Percentiles rank a stretch among this genome's conserved stretches.
phyloP scores from a whole-genome alignment of 192 early-diverging fungal genomes.

The Thamnidium elegans region DNA sequence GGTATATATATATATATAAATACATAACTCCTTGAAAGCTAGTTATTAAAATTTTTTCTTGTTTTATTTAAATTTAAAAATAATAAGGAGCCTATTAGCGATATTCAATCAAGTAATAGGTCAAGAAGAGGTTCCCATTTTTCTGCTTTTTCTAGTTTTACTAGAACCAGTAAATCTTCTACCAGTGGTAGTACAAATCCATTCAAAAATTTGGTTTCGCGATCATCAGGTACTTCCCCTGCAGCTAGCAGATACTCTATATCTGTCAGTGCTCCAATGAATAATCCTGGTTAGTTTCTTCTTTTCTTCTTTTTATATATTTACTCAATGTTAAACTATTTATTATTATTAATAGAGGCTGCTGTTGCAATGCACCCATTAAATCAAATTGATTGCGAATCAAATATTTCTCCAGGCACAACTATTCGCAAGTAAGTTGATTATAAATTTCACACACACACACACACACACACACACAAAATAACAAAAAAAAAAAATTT shows the following conservation, averaged over 20 bases:
- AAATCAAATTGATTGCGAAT: conserved; percentile 15
- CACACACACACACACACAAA: too few species aligned
- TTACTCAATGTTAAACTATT: neutral
- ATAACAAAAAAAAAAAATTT: conserved; percentile 10
- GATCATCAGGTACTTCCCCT: conserved; percentile 15
- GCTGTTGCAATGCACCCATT: conserved; percentile 54
- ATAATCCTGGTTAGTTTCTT: conserved; percentile 42
- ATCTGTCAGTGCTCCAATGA: conserved; percentile 40
- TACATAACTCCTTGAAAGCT: neutral
- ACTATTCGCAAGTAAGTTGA: conserved; percentile 6
- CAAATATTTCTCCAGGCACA: conserved; percentile 7
- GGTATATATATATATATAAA: neutral
- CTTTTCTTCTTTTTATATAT: conserved; percentile 12
- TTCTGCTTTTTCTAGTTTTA: conserved; percentile 24
- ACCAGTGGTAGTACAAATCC: conserved; percentile 12
- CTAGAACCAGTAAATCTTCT: conserved; percentile 17
- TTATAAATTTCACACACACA: neutral
- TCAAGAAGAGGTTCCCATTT: conserved; percentile 21
- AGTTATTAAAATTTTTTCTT: neutral
- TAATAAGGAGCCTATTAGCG: too few species aligned
- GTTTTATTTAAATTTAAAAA: conserved; percentile 7
- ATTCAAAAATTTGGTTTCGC: conserved; percentile 11
- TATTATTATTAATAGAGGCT: conserved; percentile 42
- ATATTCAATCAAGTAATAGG: neutral
- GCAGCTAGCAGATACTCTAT: conserved; percentile 20